A percentile compares a stretch with the other conserved stretches of the same genome.
phyloP scores from a whole-genome alignment of 2,329 filamentous ascomycete genomes.

The Microcyclosporella mali region DNA sequence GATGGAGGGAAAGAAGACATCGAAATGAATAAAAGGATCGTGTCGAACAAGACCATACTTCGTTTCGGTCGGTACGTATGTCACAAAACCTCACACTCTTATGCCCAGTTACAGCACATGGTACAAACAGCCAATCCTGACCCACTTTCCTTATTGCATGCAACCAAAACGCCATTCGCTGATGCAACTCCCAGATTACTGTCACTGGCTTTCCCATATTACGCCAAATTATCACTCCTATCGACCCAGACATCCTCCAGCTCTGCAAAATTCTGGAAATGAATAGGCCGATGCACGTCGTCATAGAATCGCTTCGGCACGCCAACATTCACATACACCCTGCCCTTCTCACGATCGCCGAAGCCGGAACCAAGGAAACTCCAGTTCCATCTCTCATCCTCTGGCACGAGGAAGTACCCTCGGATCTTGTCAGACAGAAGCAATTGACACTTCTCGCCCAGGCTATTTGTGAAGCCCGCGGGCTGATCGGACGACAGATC shows the following conservation, averaged over 20 bases:
- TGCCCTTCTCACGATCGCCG: constrained; percentile 72
- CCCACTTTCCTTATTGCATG: background rate
- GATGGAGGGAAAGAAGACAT: background rate
- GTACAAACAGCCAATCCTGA: no score
- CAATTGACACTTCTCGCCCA: constrained; percentile 94
- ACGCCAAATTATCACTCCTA: constrained; percentile 87
- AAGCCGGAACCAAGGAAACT: constrained; percentile 94
- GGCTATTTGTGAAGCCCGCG: constrained; percentile 70
- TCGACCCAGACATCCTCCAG: constrained; percentile 96
- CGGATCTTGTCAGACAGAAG: constrained; percentile 87
- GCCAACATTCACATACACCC: constrained; percentile 86
- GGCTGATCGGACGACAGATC: constrained; percentile 89
- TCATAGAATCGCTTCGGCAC: constrained; percentile 85
- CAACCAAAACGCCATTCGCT: constrained; percentile 8
- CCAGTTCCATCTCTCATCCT: constrained; percentile 91
- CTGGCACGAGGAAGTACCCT: constrained; percentile 93
- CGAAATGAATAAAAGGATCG: background rate
- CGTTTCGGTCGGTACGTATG: background rate
- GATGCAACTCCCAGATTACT: constrained; percentile 2
- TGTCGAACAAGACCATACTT: no score
- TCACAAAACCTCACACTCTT: background rate
- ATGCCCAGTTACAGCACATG: background rate
- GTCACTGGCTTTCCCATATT: constrained; percentile 2
- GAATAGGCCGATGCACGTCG: constrained; percentile 81
- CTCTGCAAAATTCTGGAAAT: constrained; percentile 97